Evolutionary conservation across 176 grass and related monocot genomes (phyloP).

Genomic region (Hsuehochloa calcarea): DNA sequence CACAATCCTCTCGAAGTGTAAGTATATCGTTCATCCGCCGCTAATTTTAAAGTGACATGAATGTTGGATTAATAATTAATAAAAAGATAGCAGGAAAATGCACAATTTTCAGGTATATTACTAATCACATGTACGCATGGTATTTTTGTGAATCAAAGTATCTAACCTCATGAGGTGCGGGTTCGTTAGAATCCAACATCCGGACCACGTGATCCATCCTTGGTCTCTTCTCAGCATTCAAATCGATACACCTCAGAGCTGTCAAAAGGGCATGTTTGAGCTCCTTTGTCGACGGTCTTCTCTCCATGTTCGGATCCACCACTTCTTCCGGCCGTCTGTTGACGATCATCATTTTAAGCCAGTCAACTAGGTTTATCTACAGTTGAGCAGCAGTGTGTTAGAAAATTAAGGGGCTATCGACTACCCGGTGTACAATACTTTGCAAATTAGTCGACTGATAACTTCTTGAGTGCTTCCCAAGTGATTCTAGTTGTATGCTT

Average conservation of each 20-base stretch:
- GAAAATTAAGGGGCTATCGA: background rate
- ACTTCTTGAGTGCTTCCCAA: background rate
- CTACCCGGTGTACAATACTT: background rate
- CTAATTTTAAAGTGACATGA: slow-evolving; percentile 3
- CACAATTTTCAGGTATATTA: slow-evolving; percentile 5
- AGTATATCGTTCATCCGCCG: background rate
- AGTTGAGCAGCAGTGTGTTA: slow-evolving; percentile 15
- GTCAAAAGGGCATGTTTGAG: slow-evolving; percentile 89
- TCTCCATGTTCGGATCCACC: slow-evolving; percentile 83
- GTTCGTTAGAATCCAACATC: slow-evolving; percentile 81
- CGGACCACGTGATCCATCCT: slow-evolving; percentile 94
- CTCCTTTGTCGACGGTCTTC: slow-evolving; percentile 78
- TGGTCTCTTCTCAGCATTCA: slow-evolving; percentile 89
- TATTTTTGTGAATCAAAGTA: background rate
- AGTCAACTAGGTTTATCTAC: slow-evolving; percentile 98
- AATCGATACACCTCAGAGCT: slow-evolving; percentile 87
- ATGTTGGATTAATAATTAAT: background rate
- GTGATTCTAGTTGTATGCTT: background rate
- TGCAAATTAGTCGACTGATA: no score
- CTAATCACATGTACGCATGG: background rate
- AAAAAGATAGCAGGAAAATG: background rate
- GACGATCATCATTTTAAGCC: slow-evolving; percentile 99
- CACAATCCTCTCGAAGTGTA: background rate
- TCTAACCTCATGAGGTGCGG: slow-evolving; percentile 70
- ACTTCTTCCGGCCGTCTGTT: slow-evolving; percentile 84